Evolutionary conservation across 2,329 filamentous ascomycete species (phyloP).

Genomic region (Ophiostoma ips): DNA sequence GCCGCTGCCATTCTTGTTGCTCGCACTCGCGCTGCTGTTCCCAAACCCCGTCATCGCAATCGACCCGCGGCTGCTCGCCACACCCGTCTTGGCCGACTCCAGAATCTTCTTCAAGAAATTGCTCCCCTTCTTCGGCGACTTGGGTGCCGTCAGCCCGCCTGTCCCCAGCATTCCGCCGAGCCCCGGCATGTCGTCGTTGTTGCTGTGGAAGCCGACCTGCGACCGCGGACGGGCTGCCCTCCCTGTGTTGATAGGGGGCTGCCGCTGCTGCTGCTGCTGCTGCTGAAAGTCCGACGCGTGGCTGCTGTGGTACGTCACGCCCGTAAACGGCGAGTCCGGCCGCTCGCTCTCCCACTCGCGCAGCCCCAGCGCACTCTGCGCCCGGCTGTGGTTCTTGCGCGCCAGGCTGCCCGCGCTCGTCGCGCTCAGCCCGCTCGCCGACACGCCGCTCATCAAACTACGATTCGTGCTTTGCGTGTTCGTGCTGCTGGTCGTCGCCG

Average conservation of each 20-base stretch:
- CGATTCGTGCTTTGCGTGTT: conserved; percentile 61
- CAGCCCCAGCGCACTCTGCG: conserved; percentile 51
- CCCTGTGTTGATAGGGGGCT: no score
- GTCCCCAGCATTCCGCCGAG: conserved; percentile 44
- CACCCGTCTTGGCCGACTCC: conserved; percentile 84
- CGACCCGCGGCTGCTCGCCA: conserved; percentile 75
- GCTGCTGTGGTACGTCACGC: conserved; percentile 82
- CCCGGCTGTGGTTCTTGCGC: conserved; percentile 47
- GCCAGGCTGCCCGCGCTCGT: conserved; percentile 92
- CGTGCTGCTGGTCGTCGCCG: conserved; percentile 43
- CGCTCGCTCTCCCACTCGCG: conserved; percentile 41
- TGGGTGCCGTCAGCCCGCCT: conserved; percentile 64
- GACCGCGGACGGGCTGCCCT: conserved; percentile 40
- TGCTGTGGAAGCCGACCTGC: conserved; percentile 42
- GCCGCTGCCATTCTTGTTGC: conserved; percentile 6
- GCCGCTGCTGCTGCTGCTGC: conserved; percentile 22
- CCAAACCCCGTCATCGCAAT: conserved; percentile 48
- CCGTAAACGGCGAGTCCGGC: conserved; percentile 54
- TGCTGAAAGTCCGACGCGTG: conserved; percentile 46
- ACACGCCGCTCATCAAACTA: conserved; percentile 87
- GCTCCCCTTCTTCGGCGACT: conserved; percentile 61
- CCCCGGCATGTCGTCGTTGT: conserved; percentile 32
- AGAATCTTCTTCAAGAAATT: conserved; percentile 90
- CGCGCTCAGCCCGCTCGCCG: conserved; percentile 80
- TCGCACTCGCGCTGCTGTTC: conserved; percentile 15